A percentile compares a stretch with the other conserved stretches of the same genome.
Conservation (phyloP, 2,329 filamentous ascomycete species). For the Fusarium nisikadoi region DNA sequence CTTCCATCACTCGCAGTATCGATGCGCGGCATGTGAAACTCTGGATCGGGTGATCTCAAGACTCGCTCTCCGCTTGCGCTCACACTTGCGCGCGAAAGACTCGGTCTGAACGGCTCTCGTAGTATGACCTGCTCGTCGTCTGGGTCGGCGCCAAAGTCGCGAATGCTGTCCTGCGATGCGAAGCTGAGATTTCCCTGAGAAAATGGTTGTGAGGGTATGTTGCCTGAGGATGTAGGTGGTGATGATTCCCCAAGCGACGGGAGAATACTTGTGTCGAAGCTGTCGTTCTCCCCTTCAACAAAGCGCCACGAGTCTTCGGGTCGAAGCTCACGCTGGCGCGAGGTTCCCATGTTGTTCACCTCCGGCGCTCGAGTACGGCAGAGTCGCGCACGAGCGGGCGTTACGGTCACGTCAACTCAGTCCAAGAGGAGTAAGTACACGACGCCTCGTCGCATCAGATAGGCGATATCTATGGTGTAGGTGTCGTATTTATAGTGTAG, state of each 20-base stretch:
- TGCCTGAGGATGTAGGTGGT: constrained; percentile 51
- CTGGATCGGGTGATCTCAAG: constrained; percentile 58
- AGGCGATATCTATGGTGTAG: background rate
- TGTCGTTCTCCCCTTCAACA: constrained; percentile 70
- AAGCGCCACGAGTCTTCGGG: constrained; percentile 69
- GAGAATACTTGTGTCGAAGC: constrained; percentile 66
- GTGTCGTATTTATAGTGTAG: constrained; percentile 15
- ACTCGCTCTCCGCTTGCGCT: constrained; percentile 32
- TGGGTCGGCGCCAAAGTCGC: constrained; percentile 62
- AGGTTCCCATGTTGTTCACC: constrained; percentile 35
- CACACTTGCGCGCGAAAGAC: constrained; percentile 55
- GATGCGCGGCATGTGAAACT: constrained; percentile 65
- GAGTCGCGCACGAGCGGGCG: constrained; percentile 14
- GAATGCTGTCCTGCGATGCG: constrained; percentile 66
- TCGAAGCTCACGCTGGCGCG: constrained; percentile 39
- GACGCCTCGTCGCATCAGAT: constrained; percentile 14
- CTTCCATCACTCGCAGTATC: constrained; percentile 52
- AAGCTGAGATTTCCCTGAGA: constrained; percentile 56
- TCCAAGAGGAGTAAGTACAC: background rate
- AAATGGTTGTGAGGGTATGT: constrained; percentile 59
- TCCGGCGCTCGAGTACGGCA: constrained; percentile 5
- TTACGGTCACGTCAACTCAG: constrained; percentile 3
- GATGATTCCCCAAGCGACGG: constrained; percentile 55
- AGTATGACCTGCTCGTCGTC: constrained; percentile 67
- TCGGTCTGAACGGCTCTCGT: constrained; percentile 65